phyloP scores from a whole-genome alignment of 2,329 filamentous ascomycete species.

The Talaromyces amestolkiae region DNA sequence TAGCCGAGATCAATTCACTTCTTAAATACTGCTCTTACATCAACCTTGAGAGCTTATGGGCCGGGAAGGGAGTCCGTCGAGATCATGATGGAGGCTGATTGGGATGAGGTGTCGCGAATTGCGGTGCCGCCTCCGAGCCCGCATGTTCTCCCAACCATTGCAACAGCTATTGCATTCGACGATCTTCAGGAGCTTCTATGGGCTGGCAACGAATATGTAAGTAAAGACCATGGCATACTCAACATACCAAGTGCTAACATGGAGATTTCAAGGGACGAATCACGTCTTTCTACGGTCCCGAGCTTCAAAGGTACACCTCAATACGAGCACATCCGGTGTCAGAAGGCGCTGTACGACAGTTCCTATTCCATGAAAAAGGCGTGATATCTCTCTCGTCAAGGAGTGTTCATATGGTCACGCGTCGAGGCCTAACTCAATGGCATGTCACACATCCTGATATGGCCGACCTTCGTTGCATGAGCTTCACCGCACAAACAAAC shows the following conservation, averaged over 20 bases:
- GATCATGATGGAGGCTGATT: conserved; percentile 48
- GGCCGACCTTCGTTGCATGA: conserved; percentile 89
- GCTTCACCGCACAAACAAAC: conserved; percentile 82
- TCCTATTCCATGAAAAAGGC: conserved; percentile 87
- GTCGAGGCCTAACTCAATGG: conserved; percentile 82
- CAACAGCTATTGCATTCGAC: conserved; percentile 85
- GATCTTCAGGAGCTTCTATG: conserved; percentile 85
- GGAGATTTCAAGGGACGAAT: conserved; percentile 67
- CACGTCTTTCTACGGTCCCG: conserved; percentile 80
- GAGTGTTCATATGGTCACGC: conserved; percentile 83
- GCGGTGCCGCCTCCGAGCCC: conserved; percentile 73
- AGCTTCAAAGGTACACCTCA: conserved; percentile 86
- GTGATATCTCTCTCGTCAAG: conserved; percentile 79
- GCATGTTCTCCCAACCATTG: conserved; percentile 66
- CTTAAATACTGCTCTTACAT: not conserved
- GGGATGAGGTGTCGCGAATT: conserved; percentile 72
- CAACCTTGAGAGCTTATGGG: not conserved
- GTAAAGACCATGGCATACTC: conserved; percentile 27
- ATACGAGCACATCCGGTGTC: conserved; percentile 72
- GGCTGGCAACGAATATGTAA: conserved; percentile 86
- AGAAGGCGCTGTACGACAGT: conserved; percentile 79
- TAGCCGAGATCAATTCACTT: not conserved
- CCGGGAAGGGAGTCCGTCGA: conserved; percentile 4
- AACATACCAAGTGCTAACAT: not conserved
- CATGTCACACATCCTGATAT: conserved; percentile 78